Conservation (phyloP, 345 rosid species). For the Boechera retrofracta region DNA sequence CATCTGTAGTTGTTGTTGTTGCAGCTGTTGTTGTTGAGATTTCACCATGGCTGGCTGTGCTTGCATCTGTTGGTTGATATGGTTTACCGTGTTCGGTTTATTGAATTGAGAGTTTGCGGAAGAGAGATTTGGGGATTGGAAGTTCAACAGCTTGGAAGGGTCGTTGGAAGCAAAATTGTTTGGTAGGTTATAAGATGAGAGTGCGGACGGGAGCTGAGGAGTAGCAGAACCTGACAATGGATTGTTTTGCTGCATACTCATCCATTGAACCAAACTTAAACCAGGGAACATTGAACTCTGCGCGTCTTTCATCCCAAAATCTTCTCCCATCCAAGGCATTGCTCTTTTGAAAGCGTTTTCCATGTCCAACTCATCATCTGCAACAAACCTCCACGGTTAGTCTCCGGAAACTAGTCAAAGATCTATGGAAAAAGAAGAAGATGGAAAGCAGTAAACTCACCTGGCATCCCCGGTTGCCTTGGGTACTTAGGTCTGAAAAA, state of each 20-base stretch:
- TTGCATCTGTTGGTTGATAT: slow-evolving; percentile 61
- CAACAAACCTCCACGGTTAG: slow-evolving; percentile 38
- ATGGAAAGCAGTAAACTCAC: slow-evolving; percentile 44
- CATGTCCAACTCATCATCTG: slow-evolving; percentile 85
- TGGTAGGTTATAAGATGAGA: slow-evolving; percentile 59
- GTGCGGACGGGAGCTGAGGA: slow-evolving; percentile 69
- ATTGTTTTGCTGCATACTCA: slow-evolving; percentile 93
- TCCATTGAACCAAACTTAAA: slow-evolving; percentile 94
- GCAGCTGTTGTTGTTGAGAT: slow-evolving; percentile 71
- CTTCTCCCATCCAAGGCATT: slow-evolving; percentile 98
- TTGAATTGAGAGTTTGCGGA: slow-evolving; percentile 65
- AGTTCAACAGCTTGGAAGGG: slow-evolving; percentile 82
- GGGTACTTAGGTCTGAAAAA: slow-evolving; percentile 92
- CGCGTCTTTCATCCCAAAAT: slow-evolving; percentile 81
- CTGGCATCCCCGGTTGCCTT: slow-evolving; percentile 87
- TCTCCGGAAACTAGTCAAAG: slow-evolving; percentile 11
- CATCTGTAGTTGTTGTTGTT: slow-evolving; percentile 54
- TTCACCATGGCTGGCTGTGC: slow-evolving; percentile 59
- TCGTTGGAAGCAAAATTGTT: slow-evolving; percentile 67
- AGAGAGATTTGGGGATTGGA: slow-evolving; percentile 68
- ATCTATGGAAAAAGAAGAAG: neutral
- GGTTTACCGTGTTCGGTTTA: slow-evolving; percentile 60
- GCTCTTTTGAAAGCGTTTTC: slow-evolving; percentile 92
- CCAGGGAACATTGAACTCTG: slow-evolving; percentile 84
- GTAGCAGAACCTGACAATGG: slow-evolving; percentile 36